Conservation (phyloP, 257 asterid species). For the Ophiorrhiza pumila region DNA sequence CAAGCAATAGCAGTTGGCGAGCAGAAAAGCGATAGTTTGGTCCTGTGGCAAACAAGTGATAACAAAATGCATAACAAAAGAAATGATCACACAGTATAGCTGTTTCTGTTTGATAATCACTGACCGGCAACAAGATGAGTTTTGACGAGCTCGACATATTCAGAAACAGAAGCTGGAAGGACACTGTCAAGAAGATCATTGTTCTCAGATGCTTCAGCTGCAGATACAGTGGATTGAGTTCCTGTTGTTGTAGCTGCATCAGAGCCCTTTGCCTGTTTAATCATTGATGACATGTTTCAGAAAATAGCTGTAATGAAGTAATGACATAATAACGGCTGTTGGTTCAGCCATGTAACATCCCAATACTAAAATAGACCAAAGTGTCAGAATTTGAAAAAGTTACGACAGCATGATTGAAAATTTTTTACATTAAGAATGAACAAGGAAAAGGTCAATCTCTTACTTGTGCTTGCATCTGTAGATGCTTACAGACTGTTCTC, state of each 20-base stretch:
- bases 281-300: constrained; percentile 15
- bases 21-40: constrained; percentile 73
- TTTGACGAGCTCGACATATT: constrained; percentile 72
- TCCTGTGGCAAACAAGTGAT: constrained; percentile 49
- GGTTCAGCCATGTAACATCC: neutral
- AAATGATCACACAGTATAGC: constrained; percentile 5
- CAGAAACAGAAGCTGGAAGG: constrained; percentile 76
- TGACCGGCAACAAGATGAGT: constrained; percentile 80
- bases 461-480: constrained; percentile 79
- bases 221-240: constrained; percentile 86
- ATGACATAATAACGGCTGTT: neutral
- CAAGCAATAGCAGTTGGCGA: constrained; percentile 84
- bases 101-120: constrained; percentile 27
- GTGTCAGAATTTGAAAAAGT: neutral
- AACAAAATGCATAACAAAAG: constrained; percentile 15
- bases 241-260: constrained; percentile 90
- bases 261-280: constrained; percentile 80
- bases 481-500: constrained; percentile 81
- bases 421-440: neutral
- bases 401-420: constrained; percentile 6
- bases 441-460: constrained; percentile 22
- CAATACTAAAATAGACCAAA: neutral
- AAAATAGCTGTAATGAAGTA: constrained; percentile 2
- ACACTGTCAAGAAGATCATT: constrained; percentile 83
- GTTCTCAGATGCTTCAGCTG: constrained; percentile 86